phyloP scores from a whole-genome alignment of 140 eudicot species.

The Stevia rebaudiana region DNA sequence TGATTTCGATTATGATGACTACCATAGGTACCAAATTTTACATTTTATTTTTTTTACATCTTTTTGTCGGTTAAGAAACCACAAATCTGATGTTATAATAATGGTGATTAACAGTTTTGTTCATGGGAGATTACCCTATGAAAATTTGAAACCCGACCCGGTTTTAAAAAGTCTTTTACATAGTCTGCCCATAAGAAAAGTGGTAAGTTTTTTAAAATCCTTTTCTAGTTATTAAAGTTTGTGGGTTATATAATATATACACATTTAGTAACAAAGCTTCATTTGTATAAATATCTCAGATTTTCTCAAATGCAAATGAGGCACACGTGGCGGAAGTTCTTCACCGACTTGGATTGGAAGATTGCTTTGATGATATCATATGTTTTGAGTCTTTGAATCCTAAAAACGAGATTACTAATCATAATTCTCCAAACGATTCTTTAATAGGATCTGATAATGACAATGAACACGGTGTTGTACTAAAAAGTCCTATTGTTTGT shows the following conservation, averaged over 20 bases:
- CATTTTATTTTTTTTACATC: background rate
- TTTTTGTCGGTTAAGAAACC: background rate
- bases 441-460: background rate
- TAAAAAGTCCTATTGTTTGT: conserved; percentile 55
- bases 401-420: conserved; percentile 19
- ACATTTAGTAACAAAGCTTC: background rate
- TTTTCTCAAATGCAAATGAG: conserved; percentile 85
- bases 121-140: conserved; percentile 92
- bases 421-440: too few species aligned
- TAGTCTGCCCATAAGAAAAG: conserved; percentile 79
- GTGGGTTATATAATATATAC: too few species aligned
- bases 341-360: conserved; percentile 71
- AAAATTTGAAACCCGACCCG: conserved; percentile 66
- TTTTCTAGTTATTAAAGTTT: too few species aligned
- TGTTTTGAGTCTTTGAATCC: conserved; percentile 85
- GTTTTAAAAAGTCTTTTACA: conserved; percentile 62
- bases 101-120: conserved; percentile 50
- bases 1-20: conserved; percentile 78
- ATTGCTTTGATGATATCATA: conserved; percentile 70
- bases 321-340: conserved; percentile 80
- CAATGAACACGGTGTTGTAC: conserved; percentile 11
- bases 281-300: conserved; percentile 32
- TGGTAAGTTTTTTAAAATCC: conserved; percentile 38
- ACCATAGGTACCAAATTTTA: conserved; percentile 92
- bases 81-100: background rate